Evolutionary conservation across 106 monocot genomes (phyloP).

Genomic region (Platanthera zijinensis): DNA sequence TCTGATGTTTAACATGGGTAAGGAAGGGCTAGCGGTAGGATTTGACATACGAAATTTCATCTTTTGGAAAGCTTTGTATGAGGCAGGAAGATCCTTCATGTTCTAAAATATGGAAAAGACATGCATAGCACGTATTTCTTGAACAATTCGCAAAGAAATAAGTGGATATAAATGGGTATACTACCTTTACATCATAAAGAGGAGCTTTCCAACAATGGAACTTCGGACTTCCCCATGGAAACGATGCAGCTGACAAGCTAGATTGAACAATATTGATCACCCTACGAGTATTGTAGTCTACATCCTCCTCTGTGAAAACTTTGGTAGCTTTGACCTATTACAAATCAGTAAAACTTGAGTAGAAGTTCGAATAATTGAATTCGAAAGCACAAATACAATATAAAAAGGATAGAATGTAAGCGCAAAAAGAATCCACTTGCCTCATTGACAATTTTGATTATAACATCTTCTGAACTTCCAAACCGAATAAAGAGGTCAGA

Average conservation of each 20-base stretch:
- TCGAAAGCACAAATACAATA: slow-evolving; percentile 4
- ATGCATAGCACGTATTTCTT: not conserved
- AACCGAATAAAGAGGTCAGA: slow-evolving; percentile 68
- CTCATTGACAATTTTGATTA: slow-evolving; percentile 71
- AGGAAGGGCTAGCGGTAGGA: slow-evolving; percentile 40
- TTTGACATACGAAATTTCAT: slow-evolving; percentile 24
- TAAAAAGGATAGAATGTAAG: slow-evolving; percentile 2
- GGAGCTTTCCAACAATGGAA: slow-evolving; percentile 61
- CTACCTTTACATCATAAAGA: slow-evolving; percentile 77
- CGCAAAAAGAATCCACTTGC: slow-evolving; percentile 33
- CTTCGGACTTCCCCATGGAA: slow-evolving; percentile 62
- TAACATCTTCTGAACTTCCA: slow-evolving; percentile 68
- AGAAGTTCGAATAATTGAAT: not conserved
- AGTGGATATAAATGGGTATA: slow-evolving; percentile 8
- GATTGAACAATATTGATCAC: slow-evolving; percentile 51
- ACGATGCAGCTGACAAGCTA: slow-evolving; percentile 37
- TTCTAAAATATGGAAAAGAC: slow-evolving; percentile 31
- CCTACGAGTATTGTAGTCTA: slow-evolving; percentile 45
- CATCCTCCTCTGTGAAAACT: slow-evolving; percentile 86
- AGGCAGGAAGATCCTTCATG: slow-evolving; percentile 51
- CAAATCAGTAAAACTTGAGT: not conserved
- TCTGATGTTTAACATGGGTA: slow-evolving; percentile 48
- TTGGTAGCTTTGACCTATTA: slow-evolving; percentile 74
- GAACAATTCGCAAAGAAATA: not conserved
- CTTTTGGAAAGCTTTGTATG: slow-evolving; percentile 56